Conservation (phyloP, 257 asterid species). For the Jasminum sambac region DNA sequence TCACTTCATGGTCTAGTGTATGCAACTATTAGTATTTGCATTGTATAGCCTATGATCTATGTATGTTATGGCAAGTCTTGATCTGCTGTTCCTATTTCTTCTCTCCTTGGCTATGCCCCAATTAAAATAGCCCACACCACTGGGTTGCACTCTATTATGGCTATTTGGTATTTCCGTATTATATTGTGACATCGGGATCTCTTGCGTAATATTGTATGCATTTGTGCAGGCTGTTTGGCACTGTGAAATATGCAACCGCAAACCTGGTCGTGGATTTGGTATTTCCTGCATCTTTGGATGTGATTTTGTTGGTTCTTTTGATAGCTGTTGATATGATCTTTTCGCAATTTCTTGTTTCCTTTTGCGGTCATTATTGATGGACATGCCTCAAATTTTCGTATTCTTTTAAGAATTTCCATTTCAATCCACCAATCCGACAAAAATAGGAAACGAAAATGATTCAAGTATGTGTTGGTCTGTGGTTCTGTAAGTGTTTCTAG, state of each 20-base stretch:
- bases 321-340: neutral
- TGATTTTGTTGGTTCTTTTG: neutral
- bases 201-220: neutral
- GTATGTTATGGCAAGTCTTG: neutral
- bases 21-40: neutral
- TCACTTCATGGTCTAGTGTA: neutral
- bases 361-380: neutral
- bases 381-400: neutral
- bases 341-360: neutral
- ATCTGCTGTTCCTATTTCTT: too few species aligned
- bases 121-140: too few species aligned
- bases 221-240: constrained; percentile 35
- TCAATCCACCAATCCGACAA: neutral
- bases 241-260: constrained; percentile 29
- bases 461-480: too few species aligned
- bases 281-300: neutral
- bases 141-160: neutral
- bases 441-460: neutral
- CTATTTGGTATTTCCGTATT: neutral
- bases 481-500: too few species aligned
- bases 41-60: neutral
- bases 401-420: neutral
- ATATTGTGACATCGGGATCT: neutral
- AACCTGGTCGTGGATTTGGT: constrained; percentile 36
- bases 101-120: too few species aligned